A percentile compares a stretch with the other conserved stretches of the same genome.
Evolutionary conservation across 768 basidiomycete genomes (phyloP).

Genomic region (Trametopsis cervina): DNA sequence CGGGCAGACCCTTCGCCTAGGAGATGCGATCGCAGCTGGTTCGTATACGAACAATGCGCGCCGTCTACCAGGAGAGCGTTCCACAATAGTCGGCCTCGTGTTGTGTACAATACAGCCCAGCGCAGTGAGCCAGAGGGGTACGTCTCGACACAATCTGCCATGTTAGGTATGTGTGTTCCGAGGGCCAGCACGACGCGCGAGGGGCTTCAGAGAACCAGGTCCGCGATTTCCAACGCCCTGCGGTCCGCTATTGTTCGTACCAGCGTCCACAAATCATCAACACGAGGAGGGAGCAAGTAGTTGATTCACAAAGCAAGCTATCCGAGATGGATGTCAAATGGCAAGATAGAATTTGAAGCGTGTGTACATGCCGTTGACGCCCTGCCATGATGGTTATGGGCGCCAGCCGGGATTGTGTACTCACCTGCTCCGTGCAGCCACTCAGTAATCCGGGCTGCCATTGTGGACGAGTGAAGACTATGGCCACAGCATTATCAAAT

Average conservation of each 20-base stretch:
- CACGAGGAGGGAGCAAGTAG: not conserved
- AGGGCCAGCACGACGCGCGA: not conserved
- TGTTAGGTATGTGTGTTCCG: not conserved
- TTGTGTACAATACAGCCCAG: too few relatives aligned
- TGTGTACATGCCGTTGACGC: not conserved
- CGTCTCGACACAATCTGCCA: not conserved
- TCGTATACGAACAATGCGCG: too few relatives aligned
- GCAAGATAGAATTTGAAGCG: not conserved
- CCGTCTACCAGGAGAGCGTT: not conserved
- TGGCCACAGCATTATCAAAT: constrained; percentile 10
- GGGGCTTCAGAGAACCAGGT: too few relatives aligned
- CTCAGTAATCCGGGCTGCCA: too few relatives aligned
- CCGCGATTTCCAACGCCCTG: too few relatives aligned
- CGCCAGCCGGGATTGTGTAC: not conserved
- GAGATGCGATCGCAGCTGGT: too few relatives aligned
- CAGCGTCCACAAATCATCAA: not conserved
- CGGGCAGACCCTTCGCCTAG: too few relatives aligned
- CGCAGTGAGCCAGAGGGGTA: too few relatives aligned
- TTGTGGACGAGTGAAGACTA: not conserved
- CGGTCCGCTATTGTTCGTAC: too few relatives aligned
- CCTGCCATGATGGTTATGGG: not conserved
- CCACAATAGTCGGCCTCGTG: not conserved
- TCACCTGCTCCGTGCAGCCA: not conserved
- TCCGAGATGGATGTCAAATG: too few relatives aligned
- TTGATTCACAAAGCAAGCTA: not conserved